Percentiles rank a stretch among this genome's conserved stretches.
phyloP scores from a whole-genome alignment of 2,329 filamentous ascomycete species.

The Davidsoniella virescens region DNA sequence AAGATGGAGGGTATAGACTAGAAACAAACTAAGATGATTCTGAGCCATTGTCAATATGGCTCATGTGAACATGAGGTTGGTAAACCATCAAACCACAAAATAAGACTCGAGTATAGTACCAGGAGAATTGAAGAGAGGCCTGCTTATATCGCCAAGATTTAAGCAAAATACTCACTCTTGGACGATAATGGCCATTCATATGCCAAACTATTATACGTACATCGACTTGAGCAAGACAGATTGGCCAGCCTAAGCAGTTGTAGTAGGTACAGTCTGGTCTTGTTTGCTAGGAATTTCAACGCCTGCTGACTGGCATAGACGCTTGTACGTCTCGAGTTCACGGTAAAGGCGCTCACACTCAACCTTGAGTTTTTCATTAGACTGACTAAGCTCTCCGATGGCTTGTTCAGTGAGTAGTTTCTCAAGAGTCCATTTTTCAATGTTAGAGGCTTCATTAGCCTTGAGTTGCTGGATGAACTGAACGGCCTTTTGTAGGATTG shows the following conservation, averaged over 20 bases:
- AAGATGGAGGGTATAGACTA: not conserved
- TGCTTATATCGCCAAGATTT: too few relatives aligned
- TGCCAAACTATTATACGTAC: too few relatives aligned
- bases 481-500: conserved; percentile 82
- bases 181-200: too few relatives aligned
- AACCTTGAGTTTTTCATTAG: conserved; percentile 72
- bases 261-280: conserved; percentile 4
- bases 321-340: conserved; percentile 67
- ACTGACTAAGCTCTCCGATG: conserved; percentile 71
- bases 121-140: too few relatives aligned
- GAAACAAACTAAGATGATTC: not conserved
- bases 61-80: too few relatives aligned
- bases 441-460: conserved; percentile 84
- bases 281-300: conserved; percentile 22
- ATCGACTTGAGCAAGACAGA: not conserved
- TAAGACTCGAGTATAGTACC: too few relatives aligned
- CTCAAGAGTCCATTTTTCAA: conserved; percentile 84
- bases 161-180: too few relatives aligned
- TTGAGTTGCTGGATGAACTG: conserved; percentile 89
- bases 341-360: conserved; percentile 65
- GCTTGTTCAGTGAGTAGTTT: conserved; percentile 83
- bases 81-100: too few relatives aligned
- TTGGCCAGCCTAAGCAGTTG: not conserved
- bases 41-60: not conserved
- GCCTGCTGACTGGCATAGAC: conserved; percentile 44